Conservation (phyloP, 1,284 basidiomycete genomes). For the Pascua guehoae region DNA sequence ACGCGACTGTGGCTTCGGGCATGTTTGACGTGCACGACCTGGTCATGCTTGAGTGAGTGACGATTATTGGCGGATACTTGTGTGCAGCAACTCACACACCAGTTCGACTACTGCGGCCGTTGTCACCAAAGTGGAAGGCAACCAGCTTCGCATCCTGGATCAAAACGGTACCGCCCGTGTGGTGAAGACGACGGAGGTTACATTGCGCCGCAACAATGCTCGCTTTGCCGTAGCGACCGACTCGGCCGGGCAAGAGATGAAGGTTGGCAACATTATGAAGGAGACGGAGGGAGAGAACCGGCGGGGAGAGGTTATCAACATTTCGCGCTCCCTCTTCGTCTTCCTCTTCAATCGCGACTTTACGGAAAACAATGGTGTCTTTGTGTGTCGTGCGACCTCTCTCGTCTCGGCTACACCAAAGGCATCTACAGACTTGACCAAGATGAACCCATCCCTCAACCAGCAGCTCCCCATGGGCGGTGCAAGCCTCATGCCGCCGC, state of each 20-base stretch:
- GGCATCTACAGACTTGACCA: slow-evolving; percentile 71
- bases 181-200: slow-evolving; percentile 93
- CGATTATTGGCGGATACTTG: too few relatives aligned
- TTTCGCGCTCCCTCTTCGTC: slow-evolving; percentile 89
- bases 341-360: slow-evolving; percentile 93
- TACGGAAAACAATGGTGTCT: slow-evolving; percentile 87
- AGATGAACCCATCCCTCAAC: slow-evolving; percentile 82
- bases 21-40: slow-evolving; percentile 95
- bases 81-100: too few relatives aligned
- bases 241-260: slow-evolving; percentile 69
- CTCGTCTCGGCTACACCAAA: slow-evolving; percentile 82
- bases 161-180: slow-evolving; percentile 84
- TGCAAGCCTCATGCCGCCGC: slow-evolving; percentile 54
- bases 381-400: slow-evolving; percentile 70
- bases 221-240: slow-evolving; percentile 83
- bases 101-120: slow-evolving; percentile 84
- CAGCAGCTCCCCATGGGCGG: slow-evolving; percentile 49
- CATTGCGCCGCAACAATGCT: slow-evolving; percentile 75
- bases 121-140: slow-evolving; percentile 94
- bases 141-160: slow-evolving; percentile 91
- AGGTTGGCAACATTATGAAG: slow-evolving; percentile 84
- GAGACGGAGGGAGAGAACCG: slow-evolving; percentile 85
- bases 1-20: slow-evolving; percentile 59
- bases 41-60: slow-evolving; percentile 76
- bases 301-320: slow-evolving; percentile 91